Base-by-base conservation (phyloP, 148 eudicot genomes). In the Persicaria maculosa region DNA sequence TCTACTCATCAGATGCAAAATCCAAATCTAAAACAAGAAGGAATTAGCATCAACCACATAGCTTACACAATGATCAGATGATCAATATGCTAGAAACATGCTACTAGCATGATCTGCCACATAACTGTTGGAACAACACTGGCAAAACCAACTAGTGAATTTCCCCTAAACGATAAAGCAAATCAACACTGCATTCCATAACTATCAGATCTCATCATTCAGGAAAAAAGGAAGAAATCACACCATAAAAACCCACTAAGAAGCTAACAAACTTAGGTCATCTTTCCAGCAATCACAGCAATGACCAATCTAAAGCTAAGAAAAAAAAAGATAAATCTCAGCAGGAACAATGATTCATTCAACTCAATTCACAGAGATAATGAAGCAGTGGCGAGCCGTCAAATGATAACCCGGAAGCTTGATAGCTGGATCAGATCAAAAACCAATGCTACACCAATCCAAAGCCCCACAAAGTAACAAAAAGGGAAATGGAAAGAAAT, bases 351-450 rank as follows among this genome's bases (percentile, higher is more conserved):
- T 4, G n/a, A 62, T 31, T 4, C 44, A 61, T 2, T 44, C 68
- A 25, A 25, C 11, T 62, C 68, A 62, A 31, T 31, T 25, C 68
- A 65, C 12, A 40, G 15, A 65, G 44, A 65, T 20, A 54, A n/a
- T 58, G 61, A 55, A 55, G 9, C 14, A 14, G 46, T 40, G 70
- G 70, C 14, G 11, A 62, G 12, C 14, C 45, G 4, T 6, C 9
- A 7, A 65, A 36, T 12, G 46, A 48, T 48, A 48, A 53, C 4
- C 57, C n/a, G n/a, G 72, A 6, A 65, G 14, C 9, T 20, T 53
- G n/a, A 75, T 10, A 55, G 14, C 9, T 20, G 67, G 84, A 79
- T 84, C 84, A 78, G 80, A 87, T 78, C 83, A 82, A 79, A 69
- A 46, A 54, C 73, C 9, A 40, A 67, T 47, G 16, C 36, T 67